These are phyloP conservation scores for Bipolaris cookei DNA, from an alignment of 2,329 filamentous ascomycete species.

Conservation along the genomic window DNA sequence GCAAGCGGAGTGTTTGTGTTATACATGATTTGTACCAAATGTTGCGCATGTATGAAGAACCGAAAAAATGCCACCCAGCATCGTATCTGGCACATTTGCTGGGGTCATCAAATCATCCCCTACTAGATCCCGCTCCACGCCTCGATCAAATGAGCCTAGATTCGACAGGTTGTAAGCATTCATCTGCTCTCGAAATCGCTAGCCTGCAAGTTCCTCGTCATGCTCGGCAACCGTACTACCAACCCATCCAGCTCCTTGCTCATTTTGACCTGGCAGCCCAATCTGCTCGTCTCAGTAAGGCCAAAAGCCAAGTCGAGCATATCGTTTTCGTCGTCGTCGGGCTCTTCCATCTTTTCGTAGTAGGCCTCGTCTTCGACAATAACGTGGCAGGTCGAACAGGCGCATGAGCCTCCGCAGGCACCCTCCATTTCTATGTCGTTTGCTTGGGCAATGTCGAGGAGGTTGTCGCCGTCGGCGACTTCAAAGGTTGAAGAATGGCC, in stretches of 20 bases:
- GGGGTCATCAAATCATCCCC: neutral
- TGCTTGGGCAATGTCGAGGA: slow-evolving; percentile 92
- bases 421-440: slow-evolving; percentile 99
- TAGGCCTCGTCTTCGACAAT: slow-evolving; percentile 76
- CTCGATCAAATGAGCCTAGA: neutral
- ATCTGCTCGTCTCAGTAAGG: slow-evolving; percentile 79
- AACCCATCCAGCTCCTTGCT: slow-evolving; percentile 86
- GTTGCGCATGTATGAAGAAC: neutral
- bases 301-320: slow-evolving; percentile 84
- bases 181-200: slow-evolving; percentile 72
- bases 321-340: slow-evolving; percentile 56
- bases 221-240: slow-evolving; percentile 81
- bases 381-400: slow-evolving; percentile 91
- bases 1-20: slow-evolving; percentile 24
- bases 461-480: slow-evolving; percentile 85
- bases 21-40: slow-evolving; percentile 17
- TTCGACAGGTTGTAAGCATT: neutral
- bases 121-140: neutral
- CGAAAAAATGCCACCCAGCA: neutral
- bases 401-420: slow-evolving; percentile 92
- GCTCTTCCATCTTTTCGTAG: slow-evolving; percentile 73
- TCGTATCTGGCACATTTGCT: neutral
- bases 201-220: slow-evolving; percentile 95
- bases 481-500: slow-evolving; percentile 75
- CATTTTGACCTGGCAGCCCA: slow-evolving; percentile 94